Evolutionary conservation across 2,329 filamentous ascomycete species (phyloP), one percentile per base, ranked within the genome.

Genomic region (Exophiala dermatitidis): DNA sequence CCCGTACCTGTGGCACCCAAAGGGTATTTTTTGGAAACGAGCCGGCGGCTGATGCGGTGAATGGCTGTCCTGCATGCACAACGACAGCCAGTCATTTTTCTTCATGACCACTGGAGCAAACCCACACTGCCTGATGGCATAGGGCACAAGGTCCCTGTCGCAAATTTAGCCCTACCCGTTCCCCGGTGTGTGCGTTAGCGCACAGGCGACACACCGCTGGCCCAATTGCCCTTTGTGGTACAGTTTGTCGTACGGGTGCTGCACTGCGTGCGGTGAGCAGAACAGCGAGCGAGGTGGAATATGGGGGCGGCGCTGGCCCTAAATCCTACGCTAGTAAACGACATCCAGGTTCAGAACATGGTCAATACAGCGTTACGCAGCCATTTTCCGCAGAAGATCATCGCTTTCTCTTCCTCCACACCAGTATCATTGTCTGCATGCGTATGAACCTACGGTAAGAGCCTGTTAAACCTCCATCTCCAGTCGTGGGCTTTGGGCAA

Each of bases 391-490:
- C 52, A 50, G 34, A 37, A 36, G 50, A 50, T 56, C 36, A 53
- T 38, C 54, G 43, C 42, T 33, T 26, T 29, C 31, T 46, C 40
- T 49, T 33, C 41, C 31, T 31, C 9, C 41, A 19, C 48, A 41
- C 52, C 45, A 36, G 55, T 57, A 54, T 29, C 46, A 41, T 32
- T 46, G 55, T 57, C 55, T 57, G 55, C 55, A 53, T 50, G 44
- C 37, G 55, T 57, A 57, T 49, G 31, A 36, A 32, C 44, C 44
- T 46, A 46, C 44, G 46, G 36, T 29, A 32, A n/a, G 37, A 53
- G 12, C 50, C 50, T 48, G 45, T 45, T 37, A 30, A 33, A 37
- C 36, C 50, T 46, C 31, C 28, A 34, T 41, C 33, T 28, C 49
- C 42, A 46, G 12, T 26, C 12, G 33, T 10, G 6, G 6, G 10